These are phyloP conservation scores for Vigna mungo DNA, from an alignment of 306 rosid genomes.

Conservation along the genomic window DNA sequence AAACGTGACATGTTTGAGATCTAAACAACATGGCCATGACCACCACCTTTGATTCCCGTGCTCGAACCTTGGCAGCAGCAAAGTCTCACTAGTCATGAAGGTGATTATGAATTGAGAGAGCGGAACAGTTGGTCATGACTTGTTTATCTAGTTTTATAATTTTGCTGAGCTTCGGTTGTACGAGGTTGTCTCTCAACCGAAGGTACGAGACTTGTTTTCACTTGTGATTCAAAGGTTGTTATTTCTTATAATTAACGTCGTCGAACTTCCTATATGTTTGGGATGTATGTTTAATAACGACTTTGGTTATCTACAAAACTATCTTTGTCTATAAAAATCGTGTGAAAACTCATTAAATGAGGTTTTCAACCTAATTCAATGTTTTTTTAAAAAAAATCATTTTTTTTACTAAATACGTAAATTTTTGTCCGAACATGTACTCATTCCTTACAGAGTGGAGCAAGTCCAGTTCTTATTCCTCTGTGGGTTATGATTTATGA, in stretches of 20 bases:
- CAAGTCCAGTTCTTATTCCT: neutral
- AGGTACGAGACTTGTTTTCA: neutral
- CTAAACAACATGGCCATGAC: neutral
- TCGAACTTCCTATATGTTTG: neutral
- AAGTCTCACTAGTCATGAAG: slow-evolving; percentile 32
- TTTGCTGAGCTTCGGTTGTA: no score
- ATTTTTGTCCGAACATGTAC: neutral
- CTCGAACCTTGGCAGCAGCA: slow-evolving; percentile 7
- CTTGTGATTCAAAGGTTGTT: neutral
- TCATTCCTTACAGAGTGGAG: neutral
- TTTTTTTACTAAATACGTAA: no score
- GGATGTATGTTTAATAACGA: no score
- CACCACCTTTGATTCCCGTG: neutral
- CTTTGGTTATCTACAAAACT: no score
- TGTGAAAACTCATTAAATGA: no score
- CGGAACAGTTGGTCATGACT: neutral
- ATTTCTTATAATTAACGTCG: neutral
- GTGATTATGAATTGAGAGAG: neutral
- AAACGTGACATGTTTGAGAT: neutral
- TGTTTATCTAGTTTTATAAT: neutral
- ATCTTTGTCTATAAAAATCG: no score
- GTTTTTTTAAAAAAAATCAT: no score
- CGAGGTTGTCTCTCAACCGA: neutral
- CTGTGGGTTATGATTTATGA: neutral
- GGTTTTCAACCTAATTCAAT: no score